Base-by-base conservation (phyloP, 2,329 filamentous ascomycete species). In the Aureobasidium mangrovei region DNA sequence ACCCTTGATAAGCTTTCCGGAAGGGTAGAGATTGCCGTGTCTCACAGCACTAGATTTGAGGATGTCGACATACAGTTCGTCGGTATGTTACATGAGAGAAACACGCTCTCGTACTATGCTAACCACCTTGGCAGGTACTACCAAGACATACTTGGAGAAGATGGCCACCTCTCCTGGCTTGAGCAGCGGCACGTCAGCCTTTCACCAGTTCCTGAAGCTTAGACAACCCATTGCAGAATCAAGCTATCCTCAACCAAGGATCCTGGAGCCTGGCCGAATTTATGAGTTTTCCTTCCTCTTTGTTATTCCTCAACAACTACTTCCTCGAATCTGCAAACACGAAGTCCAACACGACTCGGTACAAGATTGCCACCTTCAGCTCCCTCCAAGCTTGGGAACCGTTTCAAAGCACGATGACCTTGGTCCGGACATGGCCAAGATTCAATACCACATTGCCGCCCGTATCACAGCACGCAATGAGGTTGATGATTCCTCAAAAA, bases 261-360 rank as follows among this genome's bases (percentile, higher is more conserved):
- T 82, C 4, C 68, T 82, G 2, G 71, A 77, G 60, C 74, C 77
- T n/a, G 77, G 76, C 9, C 72, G 70, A 57, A 72, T 69, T 8
- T 84, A 85, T 65, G 72, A 67, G 7, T 81, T 84, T 56, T 78
- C 80, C 1, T 86, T 85, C 64, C 76, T 75, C 28, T 86, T 86
- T 62, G 79, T 81, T 54, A 73, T 86, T 1, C 83, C 83, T 0
- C 71, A 77, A 33, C 75, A 76, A 18, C 69, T 86, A 3, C 74
- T 86, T 0, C 81, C 81, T 4, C 75, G 76, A 57, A 68, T 78
- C 43, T 86, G 83, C 67, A 70, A 69, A 18, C 82, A 85, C 66
- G 61, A 64, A 38, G 72, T 74, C 18, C 70, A 70, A 27, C 77
- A 77, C 57, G 68, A 72, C 28, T 72, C 77, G 36, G 70, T 85